Base-by-base conservation (phyloP, 1,139 yeast genomes). In the Geotrichum citri-aurantii region DNA sequence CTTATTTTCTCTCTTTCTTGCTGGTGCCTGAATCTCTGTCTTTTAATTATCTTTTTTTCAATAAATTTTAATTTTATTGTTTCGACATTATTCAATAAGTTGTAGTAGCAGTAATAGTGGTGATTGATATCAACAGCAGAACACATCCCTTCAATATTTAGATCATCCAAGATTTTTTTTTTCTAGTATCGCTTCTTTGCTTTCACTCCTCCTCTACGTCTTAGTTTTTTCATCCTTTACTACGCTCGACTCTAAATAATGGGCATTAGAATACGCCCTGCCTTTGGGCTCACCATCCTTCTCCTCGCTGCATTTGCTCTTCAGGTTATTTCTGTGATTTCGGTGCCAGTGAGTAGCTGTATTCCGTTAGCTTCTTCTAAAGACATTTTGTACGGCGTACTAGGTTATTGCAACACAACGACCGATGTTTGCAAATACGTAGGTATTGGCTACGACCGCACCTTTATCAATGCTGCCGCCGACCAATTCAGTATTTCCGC, bases 351-450 rank as follows among this genome's bases (percentile, higher is more conserved):
- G 47, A 81, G 88, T 7, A 69, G 71, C 8, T 68, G 71, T 27
- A 75, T 84, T 52, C 75, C 81, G 2, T 73, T 85, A 10, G 80
- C 86, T 50, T 73, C 78, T 27, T 79, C 76, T 63, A 76, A 77
- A 24, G 82, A 79, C 55, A 77, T 78, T 68, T 76, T 80, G 58
- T 93, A 86, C 71, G 99, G 99, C 4, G 90, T 89, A 0, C 88
- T 92, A 75, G 99, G 98, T 1, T 81, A 82, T 63, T 92, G 98
- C 71, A 69, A 73, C 24, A 65, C 71, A 7, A 68, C 70, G 27
- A 69, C 75, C 2, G 69, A 73, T 6, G 67, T 71, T 1, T 88
- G 96, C 71, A 77, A 85, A 0, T 55, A 64, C 0, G 75, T 78
- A 0, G 71, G 79, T 1, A 76, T 84, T 1, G 86, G 86, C 0